A percentile compares a stretch with the other conserved stretches of the same genome.
phyloP scores from a whole-genome alignment of 2,329 filamentous ascomycete species.

The Fonsecaea erecta region DNA sequence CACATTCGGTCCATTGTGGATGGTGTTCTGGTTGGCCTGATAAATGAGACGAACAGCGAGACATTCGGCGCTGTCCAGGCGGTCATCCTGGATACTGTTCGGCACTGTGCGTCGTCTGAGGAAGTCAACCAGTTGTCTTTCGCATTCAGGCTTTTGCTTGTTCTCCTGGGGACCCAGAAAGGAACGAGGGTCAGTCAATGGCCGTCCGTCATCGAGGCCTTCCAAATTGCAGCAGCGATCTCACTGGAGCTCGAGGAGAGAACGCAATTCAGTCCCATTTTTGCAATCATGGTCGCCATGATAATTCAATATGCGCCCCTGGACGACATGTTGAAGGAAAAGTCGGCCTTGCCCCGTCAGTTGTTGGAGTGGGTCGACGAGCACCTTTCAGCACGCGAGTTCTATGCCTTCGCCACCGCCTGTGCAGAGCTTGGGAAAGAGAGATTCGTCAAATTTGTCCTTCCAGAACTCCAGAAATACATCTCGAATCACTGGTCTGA shows the following conservation, averaged over 20 bases:
- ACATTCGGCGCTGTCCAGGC: constrained; percentile 73
- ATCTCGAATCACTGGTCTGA: constrained; percentile 72
- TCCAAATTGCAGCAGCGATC: constrained; percentile 58
- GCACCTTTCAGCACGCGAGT: constrained; percentile 70
- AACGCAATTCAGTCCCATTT: constrained; percentile 38
- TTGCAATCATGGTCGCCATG: constrained; percentile 61
- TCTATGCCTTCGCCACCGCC: constrained; percentile 83
- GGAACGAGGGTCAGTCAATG: constrained; percentile 76
- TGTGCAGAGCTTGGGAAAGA: constrained; percentile 74
- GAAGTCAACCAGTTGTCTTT: constrained; percentile 52
- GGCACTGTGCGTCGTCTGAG: constrained; percentile 26
- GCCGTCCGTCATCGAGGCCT: constrained; percentile 64
- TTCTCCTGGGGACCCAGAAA: constrained; percentile 77
- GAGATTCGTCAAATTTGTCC: constrained; percentile 77
- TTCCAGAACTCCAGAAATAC: constrained; percentile 84
- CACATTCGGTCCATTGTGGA: constrained; percentile 57
- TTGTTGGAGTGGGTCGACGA: constrained; percentile 69
- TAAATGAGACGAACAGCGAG: constrained; percentile 78
- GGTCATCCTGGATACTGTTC: constrained; percentile 60
- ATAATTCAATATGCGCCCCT: constrained; percentile 77
- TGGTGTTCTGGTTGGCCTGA: constrained; percentile 77
- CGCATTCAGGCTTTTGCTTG: constrained; percentile 66
- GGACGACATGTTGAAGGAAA: constrained; percentile 68
- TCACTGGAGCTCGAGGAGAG: constrained; percentile 17
- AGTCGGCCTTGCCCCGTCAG: constrained; percentile 61